phyloP scores from a whole-genome alignment of 352 stramenopile genomes.

The Pythium oligandrum region DNA sequence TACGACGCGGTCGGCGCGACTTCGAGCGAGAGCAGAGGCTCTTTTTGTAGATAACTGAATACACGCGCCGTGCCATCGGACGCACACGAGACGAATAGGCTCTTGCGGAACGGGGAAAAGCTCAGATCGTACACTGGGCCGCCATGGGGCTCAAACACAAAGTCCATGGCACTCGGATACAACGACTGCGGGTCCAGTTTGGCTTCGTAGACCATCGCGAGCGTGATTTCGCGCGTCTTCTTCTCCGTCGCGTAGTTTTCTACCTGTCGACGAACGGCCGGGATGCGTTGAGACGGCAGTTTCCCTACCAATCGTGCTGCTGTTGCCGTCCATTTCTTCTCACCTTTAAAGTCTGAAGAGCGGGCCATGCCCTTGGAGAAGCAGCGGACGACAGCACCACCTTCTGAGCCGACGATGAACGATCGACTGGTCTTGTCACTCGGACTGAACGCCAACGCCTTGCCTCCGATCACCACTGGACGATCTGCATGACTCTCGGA shows the following conservation, averaged over 20 bases:
- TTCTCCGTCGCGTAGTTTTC: constrained; percentile 60
- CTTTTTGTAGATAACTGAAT: constrained; percentile 60
- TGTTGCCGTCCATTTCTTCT: constrained; percentile 77
- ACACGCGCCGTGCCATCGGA: constrained; percentile 77
- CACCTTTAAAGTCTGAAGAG: constrained; percentile 58
- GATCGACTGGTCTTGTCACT: constrained; percentile 65
- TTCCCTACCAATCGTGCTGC: constrained; percentile 56
- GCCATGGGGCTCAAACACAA: constrained; percentile 64
- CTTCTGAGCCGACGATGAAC: constrained; percentile 75
- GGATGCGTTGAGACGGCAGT: constrained; percentile 35
- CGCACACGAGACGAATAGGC: constrained; percentile 71
- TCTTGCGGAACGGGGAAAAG: constrained; percentile 84
- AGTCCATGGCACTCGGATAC: constrained; percentile 69
- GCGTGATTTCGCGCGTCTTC: constrained; percentile 58
- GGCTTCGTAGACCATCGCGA: constrained; percentile 70
- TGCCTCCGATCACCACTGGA: constrained; percentile 45
- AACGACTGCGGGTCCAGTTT: constrained; percentile 53
- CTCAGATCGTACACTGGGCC: constrained; percentile 75
- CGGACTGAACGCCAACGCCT: constrained; percentile 54
- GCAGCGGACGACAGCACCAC: constrained; percentile 58
- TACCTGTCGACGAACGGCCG: constrained; percentile 57
- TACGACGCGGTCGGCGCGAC: constrained; percentile 63
- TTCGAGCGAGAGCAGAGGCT: constrained; percentile 59
- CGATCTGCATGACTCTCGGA: constrained; percentile 5
- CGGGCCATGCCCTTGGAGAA: constrained; percentile 53